Base-by-base conservation (phyloP, 2,329 filamentous ascomycete species). In the Botrytis pseudocinerea region DNA sequence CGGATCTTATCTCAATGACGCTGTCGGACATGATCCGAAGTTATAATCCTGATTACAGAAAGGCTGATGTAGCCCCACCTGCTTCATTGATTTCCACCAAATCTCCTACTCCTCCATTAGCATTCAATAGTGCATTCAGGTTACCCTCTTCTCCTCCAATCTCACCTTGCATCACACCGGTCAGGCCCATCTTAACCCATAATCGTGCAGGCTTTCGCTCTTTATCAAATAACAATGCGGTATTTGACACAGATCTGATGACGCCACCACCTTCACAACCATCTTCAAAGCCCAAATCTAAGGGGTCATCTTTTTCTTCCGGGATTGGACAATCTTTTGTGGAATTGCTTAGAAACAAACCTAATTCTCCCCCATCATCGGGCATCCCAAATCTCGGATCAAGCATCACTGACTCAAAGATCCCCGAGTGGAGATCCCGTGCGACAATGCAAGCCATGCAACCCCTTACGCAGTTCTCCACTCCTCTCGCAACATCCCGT, bases 11-110 rank as follows among this genome's bases (percentile, higher is more conserved):
- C 12, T 40, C 46, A 4, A 46, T 61, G 28, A 60, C n/a, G 3
- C 70, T 72, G 18, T 25, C 40, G 16, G 70, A 68, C 16, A 42
- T 72, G 25, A 72, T 72, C 40, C 63, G 64, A 69, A 66, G 40
- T 35, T 66, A 71, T 9, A 59, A 66, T 38, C 46, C 61, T n/a
- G 69, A 66, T 59, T 38, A 69, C 10, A 44, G 25, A 9, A n/a
- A 25, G 35, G 20, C 42, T 20, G 22, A 38, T 46, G 16, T 22
- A 54, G 44, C 18, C 10, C 40, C 57, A 20, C 32, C 54, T 40
- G 38, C 68, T 63, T 70, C 68, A n/a, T 28, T 48, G 16, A 14
- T 20, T 18, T 46, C 54, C 6, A 63, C 54, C 22, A 60, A 60
- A 16, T 46, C 68, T 46, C 68, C 40, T 22, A 70, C 54, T 16